Evolutionary conservation across 306 rosid genomes (phyloP), one percentile per base, ranked within the genome.

Genomic region (Sesbania bispinosa): DNA sequence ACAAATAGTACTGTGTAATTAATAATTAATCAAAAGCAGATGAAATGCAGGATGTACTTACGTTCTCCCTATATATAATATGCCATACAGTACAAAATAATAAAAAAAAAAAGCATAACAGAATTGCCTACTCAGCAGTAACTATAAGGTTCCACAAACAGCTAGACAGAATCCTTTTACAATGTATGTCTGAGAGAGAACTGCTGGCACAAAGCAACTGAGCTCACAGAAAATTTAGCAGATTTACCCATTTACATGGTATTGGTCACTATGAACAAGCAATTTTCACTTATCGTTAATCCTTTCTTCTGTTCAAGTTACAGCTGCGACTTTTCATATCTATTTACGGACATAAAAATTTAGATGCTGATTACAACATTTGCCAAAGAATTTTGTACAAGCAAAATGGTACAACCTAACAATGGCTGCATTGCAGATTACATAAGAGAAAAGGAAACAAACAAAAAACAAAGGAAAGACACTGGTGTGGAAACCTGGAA

Each of bases 321-420:
- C 71, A 81, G 29, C 63, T 50, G 71, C 76, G 58, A 75, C 62
- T 55, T 59, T 60, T 47, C 71, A 77, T 42, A 67, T 27, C 4
- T 27, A 27, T 27, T 27, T 27, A 1, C 4, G 30, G 30, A 27
- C 2, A 27, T 27, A 27, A 27, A 4, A 27, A 27, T 27, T 27
- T 4, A 27, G 4, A 27, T 27, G 30, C 2, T 27, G 4, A 27
- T 27, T 27, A 27, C 30, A 27, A 27, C 30, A 27, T 27, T 27
- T 27, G 30, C 30, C 30, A 27, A 27, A 27, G 30, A 27, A 27
- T 27, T 27, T 69, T 73, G 63, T 47, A 60, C 73, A 20, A 83
- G n/a, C 83, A 78, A 85, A 85, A 83, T 76, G 64, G 59, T 68
- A 80, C 89, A 83, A 77, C 85, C 87, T 71, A 62, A 73, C 70